Evolutionary conservation across 371 early-diverging fungal species (phyloP), one percentile per base, ranked within the genome.

Genomic region (Mortierella sp.): DNA sequence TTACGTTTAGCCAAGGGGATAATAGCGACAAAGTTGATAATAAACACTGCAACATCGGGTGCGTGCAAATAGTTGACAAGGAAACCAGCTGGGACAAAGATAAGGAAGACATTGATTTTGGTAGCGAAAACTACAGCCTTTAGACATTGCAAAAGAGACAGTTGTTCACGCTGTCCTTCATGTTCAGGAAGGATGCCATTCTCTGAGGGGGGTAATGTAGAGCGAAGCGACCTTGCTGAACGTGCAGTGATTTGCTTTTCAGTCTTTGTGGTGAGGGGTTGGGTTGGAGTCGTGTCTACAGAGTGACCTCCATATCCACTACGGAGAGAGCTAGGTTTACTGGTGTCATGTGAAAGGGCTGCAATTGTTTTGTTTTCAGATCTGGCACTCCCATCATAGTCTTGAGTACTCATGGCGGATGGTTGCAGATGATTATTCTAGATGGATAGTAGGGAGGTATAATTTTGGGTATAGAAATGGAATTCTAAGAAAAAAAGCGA

Each of bases 21-120:
- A 63, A 98, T 94, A 16, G 96, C 96, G 38, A 96, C 86, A 60
- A 97, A 96, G 86, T 98, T 98, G 68, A 96, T 84, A 21, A 90
- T 65, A 73, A 97, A 97, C 1, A 89, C 86, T 0, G 89, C 73
- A 5, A 91, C 88, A 9, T 90, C 87, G 5, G 87, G 77, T 91
- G 94, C 95, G 10, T 88, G 83, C n/a, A 91, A 75, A 32, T 88
- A 82, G 62, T 86, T 86, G 28, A 93, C 86, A 0, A 90, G 73
- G 43, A 94, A 89, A 32, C 96, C 97, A 3, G 96, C 83, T 0
- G 97, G 97, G 10, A 94, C 83, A 47, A 95, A 92, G 7, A 95
- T 58, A 0, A 93, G 74, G 6, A 94, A 77, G 16, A 91, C 57
- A 71, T 94, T 95, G 62, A 94, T 70, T 85, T 84, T 90, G 21